These are phyloP conservation scores for Aciculoconidium aculeatum DNA, from an alignment of 805 yeast species.

Conservation along the genomic window DNA sequence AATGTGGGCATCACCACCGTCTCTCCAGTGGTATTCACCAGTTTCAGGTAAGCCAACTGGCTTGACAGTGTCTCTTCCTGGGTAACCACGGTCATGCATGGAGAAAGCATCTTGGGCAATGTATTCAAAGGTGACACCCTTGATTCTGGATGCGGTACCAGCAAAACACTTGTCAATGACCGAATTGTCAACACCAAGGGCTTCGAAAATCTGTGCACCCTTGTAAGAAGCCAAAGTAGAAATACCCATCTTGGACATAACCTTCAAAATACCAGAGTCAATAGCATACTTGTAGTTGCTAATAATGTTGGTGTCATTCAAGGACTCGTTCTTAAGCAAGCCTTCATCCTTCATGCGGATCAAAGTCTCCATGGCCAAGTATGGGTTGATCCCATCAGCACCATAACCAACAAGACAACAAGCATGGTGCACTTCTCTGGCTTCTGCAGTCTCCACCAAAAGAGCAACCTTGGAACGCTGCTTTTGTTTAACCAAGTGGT, in stretches of 20 bases:
- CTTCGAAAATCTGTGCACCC: slow-evolving; percentile 98
- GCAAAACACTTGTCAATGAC: slow-evolving; percentile 94
- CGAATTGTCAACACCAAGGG: slow-evolving; percentile 90
- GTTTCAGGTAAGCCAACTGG: slow-evolving; percentile 82
- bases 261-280: slow-evolving; percentile 90
- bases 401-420: slow-evolving; percentile 95
- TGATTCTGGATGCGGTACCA: slow-evolving; percentile 95
- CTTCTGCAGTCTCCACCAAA: slow-evolving; percentile 91
- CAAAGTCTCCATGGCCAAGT: slow-evolving; percentile 85
- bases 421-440: slow-evolving; percentile 94
- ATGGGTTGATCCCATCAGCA: slow-evolving; percentile 94
- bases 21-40: slow-evolving; percentile 98
- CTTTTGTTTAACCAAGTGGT: slow-evolving; percentile 90
- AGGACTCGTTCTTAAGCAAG: slow-evolving; percentile 48
- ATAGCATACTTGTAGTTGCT: slow-evolving; percentile 78
- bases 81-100: slow-evolving; percentile 88
- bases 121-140: slow-evolving; percentile 92
- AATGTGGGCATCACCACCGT: slow-evolving; percentile 94
- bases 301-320: slow-evolving; percentile 56
- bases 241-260: slow-evolving; percentile 99
- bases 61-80: slow-evolving; percentile 63
- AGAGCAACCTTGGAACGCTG: slow-evolving; percentile 94
- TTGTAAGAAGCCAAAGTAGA: slow-evolving; percentile 97
- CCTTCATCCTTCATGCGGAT: slow-evolving; percentile 79
- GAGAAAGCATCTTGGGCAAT: slow-evolving; percentile 96